phyloP scores from a whole-genome alignment of 129 eudicot species.

The Flaveria ramosissima region DNA sequence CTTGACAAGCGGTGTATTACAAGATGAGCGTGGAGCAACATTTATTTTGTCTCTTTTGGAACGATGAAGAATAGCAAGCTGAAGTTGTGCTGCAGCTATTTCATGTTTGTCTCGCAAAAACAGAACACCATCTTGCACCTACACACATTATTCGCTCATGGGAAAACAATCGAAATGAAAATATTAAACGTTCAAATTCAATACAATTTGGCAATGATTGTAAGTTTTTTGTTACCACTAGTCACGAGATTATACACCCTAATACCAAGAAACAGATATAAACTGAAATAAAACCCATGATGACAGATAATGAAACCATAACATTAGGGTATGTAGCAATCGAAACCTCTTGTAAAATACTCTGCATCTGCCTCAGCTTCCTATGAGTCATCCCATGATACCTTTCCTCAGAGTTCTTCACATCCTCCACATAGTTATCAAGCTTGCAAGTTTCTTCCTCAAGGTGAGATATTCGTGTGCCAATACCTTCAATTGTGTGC shows the following conservation, averaged over 20 bases:
- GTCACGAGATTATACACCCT: too few relatives aligned
- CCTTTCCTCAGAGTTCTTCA: conserved; percentile 27
- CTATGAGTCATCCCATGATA: conserved; percentile 24
- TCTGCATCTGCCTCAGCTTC: conserved; percentile 34
- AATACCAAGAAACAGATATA: neutral
- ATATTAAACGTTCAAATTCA: neutral
- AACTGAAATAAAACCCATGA: neutral
- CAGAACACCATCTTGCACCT: conserved; percentile 45
- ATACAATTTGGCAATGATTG: conserved; percentile 1
- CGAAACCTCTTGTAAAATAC: conserved; percentile 38
- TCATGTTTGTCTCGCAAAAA: conserved; percentile 39
- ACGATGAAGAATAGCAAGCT: conserved; percentile 31
- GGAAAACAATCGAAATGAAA: conserved; percentile 4
- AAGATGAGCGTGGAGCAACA: conserved; percentile 18
- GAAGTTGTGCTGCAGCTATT: conserved; percentile 38
- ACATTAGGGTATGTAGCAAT: neutral
- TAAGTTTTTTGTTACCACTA: neutral
- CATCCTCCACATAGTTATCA: conserved; percentile 28
- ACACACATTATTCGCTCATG: conserved; percentile 16
- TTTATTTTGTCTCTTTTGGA: conserved; percentile 19
- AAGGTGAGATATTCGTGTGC: conserved; percentile 19
- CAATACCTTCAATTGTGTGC: conserved; percentile 31
- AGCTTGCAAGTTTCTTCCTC: conserved; percentile 33
- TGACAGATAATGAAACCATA: neutral
- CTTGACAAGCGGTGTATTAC: neutral